phyloP scores from a whole-genome alignment of 768 basidiomycete species.

The Boletus fagicola region DNA sequence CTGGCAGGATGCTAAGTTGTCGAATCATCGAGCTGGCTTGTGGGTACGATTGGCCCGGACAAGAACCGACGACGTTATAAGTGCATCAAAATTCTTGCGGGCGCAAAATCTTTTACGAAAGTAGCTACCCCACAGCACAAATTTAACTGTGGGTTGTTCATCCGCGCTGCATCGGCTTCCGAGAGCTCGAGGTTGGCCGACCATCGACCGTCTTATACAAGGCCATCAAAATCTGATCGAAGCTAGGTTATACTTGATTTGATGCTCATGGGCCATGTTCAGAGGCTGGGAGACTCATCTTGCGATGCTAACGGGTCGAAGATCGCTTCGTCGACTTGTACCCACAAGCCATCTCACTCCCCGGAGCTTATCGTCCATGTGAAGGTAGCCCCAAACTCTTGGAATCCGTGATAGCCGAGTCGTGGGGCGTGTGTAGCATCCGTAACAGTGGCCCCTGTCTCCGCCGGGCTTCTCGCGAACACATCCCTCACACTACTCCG shows the following conservation, averaged over 20 bases:
- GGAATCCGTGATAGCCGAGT: not conserved
- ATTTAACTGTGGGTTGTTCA: slow-evolving; percentile 3
- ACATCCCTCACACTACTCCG: not conserved
- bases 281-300: not conserved
- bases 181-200: not conserved
- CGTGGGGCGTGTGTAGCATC: not conserved
- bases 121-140: not conserved
- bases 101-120: not conserved
- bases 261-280: not conserved
- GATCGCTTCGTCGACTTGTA: not conserved
- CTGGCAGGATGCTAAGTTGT: not conserved
- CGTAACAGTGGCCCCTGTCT: not conserved
- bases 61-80: not conserved
- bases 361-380: slow-evolving; percentile 2
- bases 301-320: not conserved
- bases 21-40: not conserved
- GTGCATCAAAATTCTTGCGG: not conserved
- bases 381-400: not conserved
- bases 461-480: not conserved
- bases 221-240: not conserved
- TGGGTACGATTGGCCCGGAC: not conserved
- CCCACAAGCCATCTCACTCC: not conserved
- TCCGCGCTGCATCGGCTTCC: not conserved
- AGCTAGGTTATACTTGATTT: not conserved
- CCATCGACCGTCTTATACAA: not conserved